Evolutionary conservation across 768 basidiomycete genomes (phyloP), one percentile per base, ranked within the genome.

Genomic region (Porpolomopsis calyptriformis): DNA sequence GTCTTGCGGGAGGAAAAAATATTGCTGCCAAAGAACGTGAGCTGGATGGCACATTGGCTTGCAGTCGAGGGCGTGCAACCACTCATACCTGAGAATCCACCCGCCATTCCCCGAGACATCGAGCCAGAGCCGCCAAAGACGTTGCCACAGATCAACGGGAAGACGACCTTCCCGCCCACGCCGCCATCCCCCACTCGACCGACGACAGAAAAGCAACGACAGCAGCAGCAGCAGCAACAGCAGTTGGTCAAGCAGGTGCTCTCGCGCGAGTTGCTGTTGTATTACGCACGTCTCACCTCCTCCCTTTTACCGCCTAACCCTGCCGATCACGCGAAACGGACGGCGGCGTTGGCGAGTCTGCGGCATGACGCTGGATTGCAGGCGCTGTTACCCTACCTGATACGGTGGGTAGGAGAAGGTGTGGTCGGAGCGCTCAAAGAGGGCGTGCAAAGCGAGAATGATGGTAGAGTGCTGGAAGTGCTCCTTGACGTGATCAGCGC

Each of bases 41-140:
- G 72, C 53, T 93, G 88, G 83, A 85, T 82, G 0, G 93, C 96
- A 2, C 96, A 99, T 60, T 99, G 96, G 96, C 73, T 99, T 25
- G 93, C 93, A 0, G 91, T 99, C 31, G 96, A 99, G 55, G 96
- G 96, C 20, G 86, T 99, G 10, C 96, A 98, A 57, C 93, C 94
- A 0, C 75, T 90, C n/a, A 86, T 94, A 41, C 88, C 89, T 10
- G 90, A 96, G 60, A 98, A 98, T 60, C 92, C 92, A 0, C 84
- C 88, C n/a, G 80, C 82, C 1, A 69, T 85, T 36, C 80, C 82
- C 0, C 69, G 75, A 53, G 79, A 82, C 46, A 55, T 61, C 20
- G 67, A 63, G 22, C 59, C 47, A 42, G 22, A 50, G 25, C 8
- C 47, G 4, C 14, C 51, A n/a, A 41, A 45, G 27, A 12, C 45